Evolutionary conservation across 768 basidiomycete species (phyloP).

Genomic region (Pulveroboletus sp.): DNA sequence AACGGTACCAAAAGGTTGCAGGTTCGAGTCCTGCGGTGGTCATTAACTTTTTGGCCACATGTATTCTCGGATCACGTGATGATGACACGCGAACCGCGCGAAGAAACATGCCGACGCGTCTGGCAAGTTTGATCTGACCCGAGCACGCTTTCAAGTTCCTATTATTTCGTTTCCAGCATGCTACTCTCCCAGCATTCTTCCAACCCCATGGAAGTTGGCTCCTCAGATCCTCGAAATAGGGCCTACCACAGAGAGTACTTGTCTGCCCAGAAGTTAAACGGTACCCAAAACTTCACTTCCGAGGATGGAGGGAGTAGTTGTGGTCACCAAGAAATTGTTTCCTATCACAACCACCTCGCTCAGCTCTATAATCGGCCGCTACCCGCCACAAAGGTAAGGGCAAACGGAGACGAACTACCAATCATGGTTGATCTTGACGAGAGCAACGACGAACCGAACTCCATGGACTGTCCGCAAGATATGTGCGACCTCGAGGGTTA

Average conservation of each 20-base stretch:
- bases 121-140: too few relatives aligned
- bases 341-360: conserved; percentile 51
- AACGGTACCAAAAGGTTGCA: conserved; percentile 88
- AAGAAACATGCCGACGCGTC: too few relatives aligned
- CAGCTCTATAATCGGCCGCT: conserved; percentile 35
- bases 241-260: conserved; percentile 40
- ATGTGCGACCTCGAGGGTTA: conserved; percentile 35
- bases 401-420: conserved; percentile 24
- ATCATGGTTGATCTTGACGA: conserved; percentile 46
- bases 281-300: conserved; percentile 37
- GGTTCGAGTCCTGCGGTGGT: conserved; percentile 95
- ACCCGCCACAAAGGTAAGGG: conserved; percentile 19
- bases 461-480: conserved; percentile 36
- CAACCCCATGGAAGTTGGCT: conserved; percentile 66
- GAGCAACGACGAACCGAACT: conserved; percentile 36
- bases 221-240: conserved; percentile 53
- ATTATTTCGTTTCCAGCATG: conserved; percentile 15
- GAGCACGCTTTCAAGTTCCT: too few relatives aligned
- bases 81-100: conserved; percentile 13
- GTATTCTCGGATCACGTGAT: conserved; percentile 23
- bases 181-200: conserved; percentile 68
- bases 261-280: conserved; percentile 33
- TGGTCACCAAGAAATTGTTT: conserved; percentile 37
- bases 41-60: conserved; percentile 34
- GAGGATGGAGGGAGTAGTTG: conserved; percentile 49